Evolutionary conservation across 129 eudicot genomes (phyloP), one percentile per base, ranked within the genome.

Genomic region (Flaveria linearis): DNA sequence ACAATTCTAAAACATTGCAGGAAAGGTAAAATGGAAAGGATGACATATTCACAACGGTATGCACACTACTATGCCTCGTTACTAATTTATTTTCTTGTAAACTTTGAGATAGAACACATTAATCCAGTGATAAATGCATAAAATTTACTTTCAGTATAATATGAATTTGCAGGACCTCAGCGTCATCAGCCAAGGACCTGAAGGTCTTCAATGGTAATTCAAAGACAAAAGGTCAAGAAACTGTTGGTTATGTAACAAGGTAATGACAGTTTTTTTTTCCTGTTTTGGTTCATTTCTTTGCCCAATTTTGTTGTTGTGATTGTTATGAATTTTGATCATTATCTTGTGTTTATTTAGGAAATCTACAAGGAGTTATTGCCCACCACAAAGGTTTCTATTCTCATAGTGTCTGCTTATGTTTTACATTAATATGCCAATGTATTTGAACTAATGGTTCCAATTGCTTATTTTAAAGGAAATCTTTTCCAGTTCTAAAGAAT

Each of bases 371-470:
- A 73, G 23, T 25, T 78, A 70, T 77, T 67, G 71, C n/a, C 88
- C 87, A n/a, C 86, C 82, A 51, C 84, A 88, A 85, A 91, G 97
- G 97, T 91, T 77, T 76, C 49, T 74, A 46, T 39, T 67, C 73
- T 28, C 63, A 53, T 69, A 9, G 18, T 39, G 25, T 57, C 30
- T 25, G 20, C 26, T 61, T 50, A 51, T 65, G 76, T 49, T 63
- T 72, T 79, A 22, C 68, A 80, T 75, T 43, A 75, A 50, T 18
- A 30, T 78, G 55, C 56, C 55, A 30, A 73, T 82, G 7, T 8
- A 22, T 50, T 71, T 42, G 12, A 45, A 43, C 55, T 73, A 16
- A 73, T 65, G 42, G 30, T 80, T 66, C 25, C 45, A 64, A 33
- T 56, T 63, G 43, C 82, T 70, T 71, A 14, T 85, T 78, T 79